phyloP scores from a whole-genome alignment of 176 grass and related monocot genomes.

The Tillandsia fasciculata region DNA sequence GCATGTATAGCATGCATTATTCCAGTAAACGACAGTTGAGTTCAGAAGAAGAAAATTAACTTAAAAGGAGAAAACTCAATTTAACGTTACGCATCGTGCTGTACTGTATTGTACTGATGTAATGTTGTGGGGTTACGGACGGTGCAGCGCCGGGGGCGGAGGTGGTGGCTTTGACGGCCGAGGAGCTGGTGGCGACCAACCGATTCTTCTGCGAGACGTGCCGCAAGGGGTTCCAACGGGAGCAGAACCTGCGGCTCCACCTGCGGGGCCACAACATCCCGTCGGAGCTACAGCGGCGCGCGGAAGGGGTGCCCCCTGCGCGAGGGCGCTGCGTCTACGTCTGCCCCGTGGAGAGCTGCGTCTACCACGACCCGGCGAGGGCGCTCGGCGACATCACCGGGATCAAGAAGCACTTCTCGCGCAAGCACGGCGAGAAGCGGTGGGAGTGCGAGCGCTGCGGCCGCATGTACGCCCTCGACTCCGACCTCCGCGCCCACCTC shows the following conservation, averaged over 20 bases:
- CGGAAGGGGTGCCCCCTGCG: not conserved
- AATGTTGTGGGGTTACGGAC: not conserved
- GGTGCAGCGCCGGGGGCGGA: slow-evolving; percentile 19
- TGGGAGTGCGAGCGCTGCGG: slow-evolving; percentile 23
- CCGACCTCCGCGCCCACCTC: slow-evolving; percentile 20
- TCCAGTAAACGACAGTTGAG: no score
- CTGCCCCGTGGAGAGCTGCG: slow-evolving; percentile 21
- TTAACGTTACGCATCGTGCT: not conserved
- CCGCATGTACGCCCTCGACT: slow-evolving; percentile 20
- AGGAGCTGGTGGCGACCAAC: slow-evolving; percentile 10
- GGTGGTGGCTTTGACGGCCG: slow-evolving; percentile 20
- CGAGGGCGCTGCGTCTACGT: slow-evolving; percentile 20
- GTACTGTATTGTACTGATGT: not conserved
- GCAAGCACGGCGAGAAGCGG: slow-evolving; percentile 25
- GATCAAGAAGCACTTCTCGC: slow-evolving; percentile 29
- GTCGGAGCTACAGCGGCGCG: slow-evolving; percentile 18
- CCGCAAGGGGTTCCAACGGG: slow-evolving; percentile 25
- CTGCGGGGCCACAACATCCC: not conserved
- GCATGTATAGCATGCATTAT: no score
- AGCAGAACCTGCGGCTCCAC: slow-evolving; percentile 24
- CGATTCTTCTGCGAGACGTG: slow-evolving; percentile 25
- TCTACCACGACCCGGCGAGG: slow-evolving; percentile 21
- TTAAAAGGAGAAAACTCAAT: no score
- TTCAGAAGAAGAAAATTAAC: no score
- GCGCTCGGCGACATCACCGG: slow-evolving; percentile 28